phyloP scores from a whole-genome alignment of 2,329 filamentous ascomycete species.

The Neonectria neomacrospora region DNA sequence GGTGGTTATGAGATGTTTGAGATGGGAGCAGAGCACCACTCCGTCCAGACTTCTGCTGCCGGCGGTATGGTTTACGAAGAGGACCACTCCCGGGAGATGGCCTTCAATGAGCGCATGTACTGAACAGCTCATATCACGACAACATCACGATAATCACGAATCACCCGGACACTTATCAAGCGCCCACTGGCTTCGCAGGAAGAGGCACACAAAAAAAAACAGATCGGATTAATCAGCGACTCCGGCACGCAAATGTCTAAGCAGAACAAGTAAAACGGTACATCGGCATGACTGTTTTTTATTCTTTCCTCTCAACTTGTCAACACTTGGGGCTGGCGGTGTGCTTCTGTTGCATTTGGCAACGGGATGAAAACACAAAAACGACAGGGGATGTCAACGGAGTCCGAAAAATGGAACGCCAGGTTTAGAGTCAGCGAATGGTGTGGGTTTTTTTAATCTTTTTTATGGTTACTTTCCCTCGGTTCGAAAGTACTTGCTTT shows the following conservation, averaged over 20 bases:
- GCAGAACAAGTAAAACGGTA: conserved; percentile 37
- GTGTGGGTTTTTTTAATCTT: conserved; percentile 14
- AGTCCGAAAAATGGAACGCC: conserved; percentile 33
- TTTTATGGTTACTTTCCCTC: neutral
- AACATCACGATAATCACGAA: conserved; percentile 24
- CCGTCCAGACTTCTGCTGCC: conserved; percentile 34
- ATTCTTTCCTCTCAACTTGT: neutral
- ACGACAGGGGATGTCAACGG: conserved; percentile 32
- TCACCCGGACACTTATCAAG: neutral
- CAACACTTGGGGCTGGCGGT: conserved; percentile 19
- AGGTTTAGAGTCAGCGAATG: conserved; percentile 19
- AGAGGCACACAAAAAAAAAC: conserved; percentile 14
- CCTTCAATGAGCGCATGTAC: conserved; percentile 58
- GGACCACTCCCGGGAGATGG: conserved; percentile 53
- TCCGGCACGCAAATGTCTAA: conserved; percentile 27
- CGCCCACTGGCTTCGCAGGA: conserved; percentile 5
- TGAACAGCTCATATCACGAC: conserved; percentile 41
- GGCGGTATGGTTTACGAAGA: conserved; percentile 58
- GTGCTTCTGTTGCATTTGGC: conserved; percentile 23
- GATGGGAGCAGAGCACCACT: conserved; percentile 52
- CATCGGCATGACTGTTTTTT: conserved; percentile 33
- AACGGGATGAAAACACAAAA: conserved; percentile 27
- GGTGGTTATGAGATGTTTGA: conserved; percentile 59
- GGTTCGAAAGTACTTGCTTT: conserved; percentile 31
- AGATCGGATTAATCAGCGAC: conserved; percentile 12